phyloP scores from a whole-genome alignment of 2,329 filamentous ascomycete species.

The Tolypocladium capitatum region DNA sequence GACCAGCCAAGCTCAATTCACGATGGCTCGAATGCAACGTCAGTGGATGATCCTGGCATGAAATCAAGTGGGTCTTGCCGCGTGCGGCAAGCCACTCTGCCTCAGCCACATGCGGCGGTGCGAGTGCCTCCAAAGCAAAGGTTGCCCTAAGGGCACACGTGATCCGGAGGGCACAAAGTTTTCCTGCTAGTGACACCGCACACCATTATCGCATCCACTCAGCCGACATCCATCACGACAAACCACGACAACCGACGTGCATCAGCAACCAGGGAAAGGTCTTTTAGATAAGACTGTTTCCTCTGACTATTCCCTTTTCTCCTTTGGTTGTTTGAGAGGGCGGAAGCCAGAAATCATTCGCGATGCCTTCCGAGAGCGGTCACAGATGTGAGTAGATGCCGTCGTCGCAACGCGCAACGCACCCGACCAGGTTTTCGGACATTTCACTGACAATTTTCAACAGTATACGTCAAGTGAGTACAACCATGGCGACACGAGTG shows the following conservation, averaged over 20 bases:
- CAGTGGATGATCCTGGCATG: not conserved
- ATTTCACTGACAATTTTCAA: constrained; percentile 23
- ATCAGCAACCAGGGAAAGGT: constrained; percentile 27
- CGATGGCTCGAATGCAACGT: not conserved
- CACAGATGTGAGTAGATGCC: constrained; percentile 63
- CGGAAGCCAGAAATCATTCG: constrained; percentile 39
- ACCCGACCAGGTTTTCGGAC: not conserved
- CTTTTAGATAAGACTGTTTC: constrained; percentile 32
- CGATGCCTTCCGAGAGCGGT: constrained; percentile 79
- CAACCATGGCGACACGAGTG: not conserved
- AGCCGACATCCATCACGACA: constrained; percentile 26
- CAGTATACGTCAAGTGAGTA: constrained; percentile 86
- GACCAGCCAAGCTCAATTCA: not conserved
- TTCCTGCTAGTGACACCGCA: constrained; percentile 18
- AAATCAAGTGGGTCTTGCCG: not conserved
- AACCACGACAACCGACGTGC: constrained; percentile 22
- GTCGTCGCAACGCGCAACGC: not conserved
- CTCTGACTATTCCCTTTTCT: constrained; percentile 24
- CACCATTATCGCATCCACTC: constrained; percentile 24
- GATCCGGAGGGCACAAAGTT: constrained; percentile 22
- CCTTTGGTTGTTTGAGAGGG: constrained; percentile 33
- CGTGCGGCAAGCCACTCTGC: not conserved
- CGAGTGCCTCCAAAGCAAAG: not conserved
- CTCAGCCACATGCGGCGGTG: constrained; percentile 4
- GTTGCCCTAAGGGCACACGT: constrained; percentile 22